Evolutionary conservation across 139 green algal species (phyloP), one percentile per base, ranked within the genome.

Genomic region (Chlamydomonas sp.): DNA sequence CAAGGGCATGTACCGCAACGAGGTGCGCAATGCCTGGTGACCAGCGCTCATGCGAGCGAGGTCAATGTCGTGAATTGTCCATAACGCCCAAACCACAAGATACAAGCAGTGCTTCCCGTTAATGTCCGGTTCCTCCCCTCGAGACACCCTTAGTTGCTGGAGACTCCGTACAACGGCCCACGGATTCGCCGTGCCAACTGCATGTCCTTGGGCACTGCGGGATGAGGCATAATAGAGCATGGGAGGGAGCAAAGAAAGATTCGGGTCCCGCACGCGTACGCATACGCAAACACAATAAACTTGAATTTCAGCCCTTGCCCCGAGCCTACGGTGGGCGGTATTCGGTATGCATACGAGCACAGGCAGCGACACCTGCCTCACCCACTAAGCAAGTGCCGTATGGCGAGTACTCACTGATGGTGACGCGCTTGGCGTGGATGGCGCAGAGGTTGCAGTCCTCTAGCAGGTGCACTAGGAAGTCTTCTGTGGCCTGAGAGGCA

Each of bases 361-460:
- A 17, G 16, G 17, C 68, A 16, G 16, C 68, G 68, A 16, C 68
- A 75, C 17, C 16, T 17, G 17, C 68, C 1, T 0, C 16, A 16
- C 68, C 68, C 68, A 75, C 68, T 59, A 9, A 82, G 20, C 64
- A 73, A 81, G 4, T 59, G 73, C 61, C 63, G 84, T 49, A 49
- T 49, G 31, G 31, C 20, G 20, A 7, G 88, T 78, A 96, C 95
- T 98, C 63, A 94, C 91, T 96, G 88, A 99, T 99, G 31, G 97
- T 99, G 7, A 99, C 96, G 16, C 97, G 94, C 91, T 97, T 98
- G 15, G 97, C 97, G 82, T 99, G 97, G 88, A 99, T 99, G 60
- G 97, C 97, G 91, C 97, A 99, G 77, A 99, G 91, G 91, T 99
- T 99, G 92, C 91, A 96, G 90, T 99, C 97, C 89, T 99, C 97